These are phyloP conservation scores for Starmerella bacillaris DNA, from an alignment of 805 yeast genomes.

Conservation along the genomic window DNA sequence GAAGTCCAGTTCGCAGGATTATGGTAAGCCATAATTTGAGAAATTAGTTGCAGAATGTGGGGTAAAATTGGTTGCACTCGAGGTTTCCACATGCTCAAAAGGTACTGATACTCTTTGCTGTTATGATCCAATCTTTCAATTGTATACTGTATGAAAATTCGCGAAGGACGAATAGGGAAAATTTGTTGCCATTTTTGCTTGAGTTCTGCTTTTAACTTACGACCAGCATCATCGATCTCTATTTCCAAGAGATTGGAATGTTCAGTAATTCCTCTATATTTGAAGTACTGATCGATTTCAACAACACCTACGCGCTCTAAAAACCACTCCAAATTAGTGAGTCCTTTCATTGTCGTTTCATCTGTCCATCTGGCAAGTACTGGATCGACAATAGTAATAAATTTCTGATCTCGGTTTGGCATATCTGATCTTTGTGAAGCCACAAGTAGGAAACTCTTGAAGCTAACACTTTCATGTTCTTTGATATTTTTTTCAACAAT, in stretches of 20 bases:
- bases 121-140: slow-evolving; percentile 76
- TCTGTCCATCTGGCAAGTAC: slow-evolving; percentile 87
- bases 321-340: slow-evolving; percentile 85
- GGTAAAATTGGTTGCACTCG: slow-evolving; percentile 83
- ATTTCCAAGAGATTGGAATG: slow-evolving; percentile 57
- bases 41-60: slow-evolving; percentile 66
- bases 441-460: slow-evolving; percentile 77
- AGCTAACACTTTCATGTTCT: slow-evolving; percentile 83
- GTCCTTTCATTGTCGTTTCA: slow-evolving; percentile 74
- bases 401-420: slow-evolving; percentile 55
- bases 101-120: slow-evolving; percentile 50
- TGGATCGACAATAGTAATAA: slow-evolving; percentile 79
- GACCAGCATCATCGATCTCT: slow-evolving; percentile 80
- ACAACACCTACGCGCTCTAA: slow-evolving; percentile 96
- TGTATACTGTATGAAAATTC: slow-evolving; percentile 87
- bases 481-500: slow-evolving; percentile 52
- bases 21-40: slow-evolving; percentile 87
- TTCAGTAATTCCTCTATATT: slow-evolving; percentile 61
- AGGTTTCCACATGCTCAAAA: slow-evolving; percentile 77
- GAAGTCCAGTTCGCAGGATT: slow-evolving; percentile 83
- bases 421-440: slow-evolving; percentile 60
- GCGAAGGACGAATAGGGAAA: slow-evolving; percentile 88
- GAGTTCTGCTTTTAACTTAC: slow-evolving; percentile 50
- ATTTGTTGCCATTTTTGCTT: slow-evolving; percentile 85
- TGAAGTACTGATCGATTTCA: slow-evolving; percentile 78